A percentile compares a stretch with the other conserved stretches of the same genome.
Evolutionary conservation across 805 yeast species (phyloP).

Genomic region (Candida parachauliodes): DNA sequence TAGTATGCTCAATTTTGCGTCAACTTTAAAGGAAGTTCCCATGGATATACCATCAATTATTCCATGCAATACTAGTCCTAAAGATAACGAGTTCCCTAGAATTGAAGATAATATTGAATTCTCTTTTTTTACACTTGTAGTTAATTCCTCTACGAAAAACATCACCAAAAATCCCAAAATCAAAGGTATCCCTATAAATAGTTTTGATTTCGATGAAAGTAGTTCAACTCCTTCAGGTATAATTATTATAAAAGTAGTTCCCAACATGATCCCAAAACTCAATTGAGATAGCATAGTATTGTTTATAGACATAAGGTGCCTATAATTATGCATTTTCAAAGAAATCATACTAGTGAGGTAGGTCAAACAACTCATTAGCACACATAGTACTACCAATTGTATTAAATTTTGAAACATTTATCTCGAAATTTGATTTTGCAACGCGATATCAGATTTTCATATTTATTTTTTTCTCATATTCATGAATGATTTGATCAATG

Average conservation of each 20-base stretch:
- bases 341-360: slow-evolving; percentile 19
- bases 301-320: background rate
- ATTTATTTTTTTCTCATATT: slow-evolving; percentile 10
- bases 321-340: slow-evolving; percentile 11
- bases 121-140: background rate
- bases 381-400: slow-evolving; percentile 9
- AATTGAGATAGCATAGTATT: slow-evolving; percentile 37
- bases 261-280: slow-evolving; percentile 58
- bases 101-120: slow-evolving; percentile 2
- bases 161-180: slow-evolving; percentile 53
- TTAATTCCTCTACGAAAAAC: slow-evolving; percentile 46
- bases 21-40: slow-evolving; percentile 48
- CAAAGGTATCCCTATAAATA: slow-evolving; percentile 43
- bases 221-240: slow-evolving; percentile 63
- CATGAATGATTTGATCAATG: slow-evolving; percentile 16
- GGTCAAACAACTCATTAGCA: slow-evolving; percentile 18
- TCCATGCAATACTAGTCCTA: slow-evolving; percentile 66
- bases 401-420: slow-evolving; percentile 1
- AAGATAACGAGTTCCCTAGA: slow-evolving; percentile 44
- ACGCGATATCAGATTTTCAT: background rate
- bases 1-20: slow-evolving; percentile 31
- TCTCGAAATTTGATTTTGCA: background rate
- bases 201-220: background rate
- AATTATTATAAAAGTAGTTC: slow-evolving; percentile 56
- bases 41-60: slow-evolving; percentile 71